phyloP scores from a whole-genome alignment of 306 rosid species.

The Corylus heterophylla region DNA sequence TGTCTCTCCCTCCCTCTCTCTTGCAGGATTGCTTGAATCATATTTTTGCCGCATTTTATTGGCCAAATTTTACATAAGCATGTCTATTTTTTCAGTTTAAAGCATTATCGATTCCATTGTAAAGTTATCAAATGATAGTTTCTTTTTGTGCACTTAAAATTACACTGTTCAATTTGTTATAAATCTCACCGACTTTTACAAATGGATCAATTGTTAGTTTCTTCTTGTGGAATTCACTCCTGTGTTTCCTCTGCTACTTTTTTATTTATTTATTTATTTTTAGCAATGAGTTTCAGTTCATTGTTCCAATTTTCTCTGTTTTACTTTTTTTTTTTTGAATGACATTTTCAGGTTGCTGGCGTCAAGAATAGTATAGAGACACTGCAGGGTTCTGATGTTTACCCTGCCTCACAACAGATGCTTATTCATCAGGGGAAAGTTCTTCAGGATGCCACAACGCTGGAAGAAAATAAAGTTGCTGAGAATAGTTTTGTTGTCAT shows the following conservation, averaged over 20 bases:
- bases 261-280: not conserved
- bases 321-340: not conserved
- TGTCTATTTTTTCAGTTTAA: not conserved
- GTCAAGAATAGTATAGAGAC: constrained; percentile 84
- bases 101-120: not conserved
- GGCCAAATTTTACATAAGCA: not conserved
- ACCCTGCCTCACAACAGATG: constrained; percentile 92
- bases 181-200: not conserved
- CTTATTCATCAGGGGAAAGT: constrained; percentile 94
- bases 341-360: constrained; percentile 65
- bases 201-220: not conserved
- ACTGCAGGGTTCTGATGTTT: constrained; percentile 68
- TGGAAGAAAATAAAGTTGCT: constrained; percentile 78
- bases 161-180: not conserved
- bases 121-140: not conserved
- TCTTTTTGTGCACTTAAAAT: not conserved
- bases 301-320: not conserved
- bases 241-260: not conserved
- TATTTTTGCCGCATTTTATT: not conserved
- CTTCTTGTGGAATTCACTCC: not conserved
- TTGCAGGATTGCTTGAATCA: not conserved
- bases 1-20: not conserved
- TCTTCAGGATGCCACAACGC: constrained; percentile 73
- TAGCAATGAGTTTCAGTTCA: not conserved
- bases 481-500: constrained; percentile 90